These are phyloP conservation scores for Entomortierella lignicola DNA, from an alignment of 192 early-diverging fungal species.

Conservation along the genomic window DNA sequence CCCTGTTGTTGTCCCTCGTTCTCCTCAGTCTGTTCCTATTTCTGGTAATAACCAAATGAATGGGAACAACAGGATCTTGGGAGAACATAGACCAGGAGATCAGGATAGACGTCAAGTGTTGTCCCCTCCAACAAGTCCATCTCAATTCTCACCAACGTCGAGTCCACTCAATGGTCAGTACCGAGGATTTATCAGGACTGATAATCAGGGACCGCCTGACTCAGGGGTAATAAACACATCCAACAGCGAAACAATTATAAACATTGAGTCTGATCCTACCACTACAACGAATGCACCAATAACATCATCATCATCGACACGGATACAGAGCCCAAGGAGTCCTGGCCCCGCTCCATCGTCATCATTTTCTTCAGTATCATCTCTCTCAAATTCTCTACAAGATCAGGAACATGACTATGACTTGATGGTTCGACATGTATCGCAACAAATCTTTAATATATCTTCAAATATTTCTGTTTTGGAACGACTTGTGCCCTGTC, in stretches of 20 bases:
- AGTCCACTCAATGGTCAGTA: constrained; percentile 13
- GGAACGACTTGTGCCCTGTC: constrained; percentile 41
- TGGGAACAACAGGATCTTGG: constrained; percentile 14
- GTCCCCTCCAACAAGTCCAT: constrained; percentile 23
- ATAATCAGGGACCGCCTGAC: constrained; percentile 17
- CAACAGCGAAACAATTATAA: constrained; percentile 9
- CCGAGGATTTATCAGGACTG: constrained; percentile 20
- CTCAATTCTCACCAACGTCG: constrained; percentile 16
- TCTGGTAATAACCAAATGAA: background rate
- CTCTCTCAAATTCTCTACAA: constrained; percentile 7
- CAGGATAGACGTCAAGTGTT: constrained; percentile 30
- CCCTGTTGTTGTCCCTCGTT: constrained; percentile 5
- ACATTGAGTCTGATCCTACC: background rate
- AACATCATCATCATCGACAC: background rate
- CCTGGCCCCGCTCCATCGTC: background rate
- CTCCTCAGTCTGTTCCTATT: constrained; percentile 13
- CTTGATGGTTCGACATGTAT: constrained; percentile 44
- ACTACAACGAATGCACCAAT: background rate
- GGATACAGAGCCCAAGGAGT: no score
- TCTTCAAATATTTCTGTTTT: constrained; percentile 48
- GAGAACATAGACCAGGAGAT: constrained; percentile 17
- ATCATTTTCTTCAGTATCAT: background rate
- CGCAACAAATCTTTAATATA: constrained; percentile 53
- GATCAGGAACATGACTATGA: constrained; percentile 51
- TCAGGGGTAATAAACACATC: no score